phyloP scores from a whole-genome alignment of 2,329 filamentous ascomycete species.

The Ophiostoma sp. region DNA sequence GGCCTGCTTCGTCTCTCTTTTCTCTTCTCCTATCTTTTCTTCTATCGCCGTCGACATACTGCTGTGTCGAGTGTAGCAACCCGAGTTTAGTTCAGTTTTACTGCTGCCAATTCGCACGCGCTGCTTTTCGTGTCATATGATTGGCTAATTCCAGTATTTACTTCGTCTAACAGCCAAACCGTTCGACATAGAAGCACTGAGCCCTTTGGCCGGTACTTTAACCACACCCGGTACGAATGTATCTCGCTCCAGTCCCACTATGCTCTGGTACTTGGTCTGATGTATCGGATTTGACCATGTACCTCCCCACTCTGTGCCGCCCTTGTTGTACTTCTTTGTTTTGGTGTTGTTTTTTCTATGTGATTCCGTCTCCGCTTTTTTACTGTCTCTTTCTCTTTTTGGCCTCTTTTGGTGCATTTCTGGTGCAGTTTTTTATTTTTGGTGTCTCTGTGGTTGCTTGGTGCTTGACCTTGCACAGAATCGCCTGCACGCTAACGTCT shows the following conservation, averaged over 20 bases:
- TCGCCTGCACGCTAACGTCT: background rate
- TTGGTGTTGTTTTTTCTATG: background rate
- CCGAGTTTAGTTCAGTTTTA: background rate
- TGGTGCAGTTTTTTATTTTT: no score
- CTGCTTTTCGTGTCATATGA: constrained; percentile 10
- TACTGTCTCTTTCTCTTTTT: background rate
- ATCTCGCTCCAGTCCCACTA: constrained; percentile 29
- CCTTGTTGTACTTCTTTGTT: constrained; percentile 15
- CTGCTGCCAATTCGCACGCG: background rate
- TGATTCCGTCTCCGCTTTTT: background rate
- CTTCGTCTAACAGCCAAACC: background rate
- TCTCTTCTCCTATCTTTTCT: background rate
- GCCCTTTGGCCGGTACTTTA: constrained; percentile 30
- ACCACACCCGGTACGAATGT: constrained; percentile 31
- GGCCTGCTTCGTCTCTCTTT: background rate
- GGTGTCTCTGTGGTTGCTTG: background rate
- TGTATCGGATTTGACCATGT: constrained; percentile 28
- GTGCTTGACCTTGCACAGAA: constrained; percentile 2
- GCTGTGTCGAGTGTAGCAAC: background rate
- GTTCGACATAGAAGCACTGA: background rate
- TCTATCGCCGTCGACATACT: background rate
- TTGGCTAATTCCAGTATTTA: background rate
- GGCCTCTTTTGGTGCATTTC: background rate
- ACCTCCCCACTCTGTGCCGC: constrained; percentile 18
- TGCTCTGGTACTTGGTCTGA: constrained; percentile 34